Evolutionary conservation across 768 basidiomycete species (phyloP).

Genomic region (Tricholoma flavovirens): DNA sequence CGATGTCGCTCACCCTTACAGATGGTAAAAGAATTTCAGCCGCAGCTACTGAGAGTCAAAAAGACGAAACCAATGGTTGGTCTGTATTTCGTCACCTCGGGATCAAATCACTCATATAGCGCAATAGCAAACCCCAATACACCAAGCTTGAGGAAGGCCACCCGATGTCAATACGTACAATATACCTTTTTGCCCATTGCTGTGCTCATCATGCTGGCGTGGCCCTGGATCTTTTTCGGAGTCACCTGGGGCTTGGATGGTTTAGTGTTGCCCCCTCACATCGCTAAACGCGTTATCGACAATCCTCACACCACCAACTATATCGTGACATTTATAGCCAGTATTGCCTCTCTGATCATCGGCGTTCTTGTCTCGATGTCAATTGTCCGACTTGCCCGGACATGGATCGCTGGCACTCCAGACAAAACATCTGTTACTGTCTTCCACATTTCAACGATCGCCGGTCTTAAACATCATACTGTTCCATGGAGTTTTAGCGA

Average conservation of each 20-base stretch:
- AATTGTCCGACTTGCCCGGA: background rate
- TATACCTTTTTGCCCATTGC: too few species aligned
- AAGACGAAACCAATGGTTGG: too few species aligned
- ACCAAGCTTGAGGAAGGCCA: too few species aligned
- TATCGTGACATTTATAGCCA: background rate
- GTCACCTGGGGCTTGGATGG: conserved; percentile 10
- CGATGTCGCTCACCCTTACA: too few species aligned
- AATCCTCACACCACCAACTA: background rate
- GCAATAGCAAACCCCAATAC: too few species aligned
- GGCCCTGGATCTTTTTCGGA: conserved; percentile 20
- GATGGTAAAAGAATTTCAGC: too few species aligned
- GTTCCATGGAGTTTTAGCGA: background rate
- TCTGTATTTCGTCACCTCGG: too few species aligned
- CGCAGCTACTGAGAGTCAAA: background rate
- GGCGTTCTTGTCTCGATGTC: background rate
- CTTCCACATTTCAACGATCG: background rate
- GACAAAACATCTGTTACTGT: background rate
- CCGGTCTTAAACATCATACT: background rate
- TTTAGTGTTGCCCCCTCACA: background rate
- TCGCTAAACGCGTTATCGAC: background rate
- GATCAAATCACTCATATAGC: too few species aligned
- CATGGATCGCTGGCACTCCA: background rate
- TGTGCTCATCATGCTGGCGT: too few species aligned
- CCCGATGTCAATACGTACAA: background rate
- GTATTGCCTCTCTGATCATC: background rate